Evolutionary conservation across 1,139 yeast genomes (phyloP), one percentile per base, ranked within the genome.

Genomic region (Hyphopichia fennica): DNA sequence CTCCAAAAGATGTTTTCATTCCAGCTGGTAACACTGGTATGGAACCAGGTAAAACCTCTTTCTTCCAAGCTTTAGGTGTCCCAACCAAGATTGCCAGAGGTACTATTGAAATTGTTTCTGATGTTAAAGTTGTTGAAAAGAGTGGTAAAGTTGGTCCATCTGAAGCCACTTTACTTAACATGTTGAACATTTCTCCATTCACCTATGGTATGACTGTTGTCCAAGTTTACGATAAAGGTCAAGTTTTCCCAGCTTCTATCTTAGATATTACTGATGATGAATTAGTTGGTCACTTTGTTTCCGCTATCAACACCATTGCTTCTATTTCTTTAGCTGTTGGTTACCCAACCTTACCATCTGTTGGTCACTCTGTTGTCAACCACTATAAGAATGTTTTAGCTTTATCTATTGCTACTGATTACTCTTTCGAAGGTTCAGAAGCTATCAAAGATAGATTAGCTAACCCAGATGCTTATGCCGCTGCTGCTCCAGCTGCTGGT

Each of bases 11-110:
- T 68, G 98, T 93, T 67, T 88, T 84, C 85, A 87, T 93, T 63
- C 95, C 96, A 73, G 98, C 98, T 63, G 96, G 96, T 78, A 95
- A 93, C 96, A 93, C 99, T 63, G 98, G 99, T 87, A 91, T 95
- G 96, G 99, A 93, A 81, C 99, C 99, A 76, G 98, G 98, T 85
- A 93, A 93, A 90, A 93, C 99, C 69, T 93, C 99, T 72, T 93
- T 93, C 95, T 93, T 93, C 98, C 99, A 93, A 85, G 99, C 99
- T 72, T 86, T 93, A 68, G 98, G 98, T 88, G 97, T 93, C 69
- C 99, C 99, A 84, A 93, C 99, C 88, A 93, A 93, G 95, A 93
- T 93, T 90, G 95, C 96, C 78, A 91, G 99, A 87, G 99, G 99
- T 93, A 89, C 96, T 78, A 93, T 93, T 86, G 99, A 93, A 81